A percentile compares a stretch with the other conserved stretches of the same genome.
Conservation (phyloP, 176 grass and related monocot genomes). For the Coix lacrymajobi region DNA sequence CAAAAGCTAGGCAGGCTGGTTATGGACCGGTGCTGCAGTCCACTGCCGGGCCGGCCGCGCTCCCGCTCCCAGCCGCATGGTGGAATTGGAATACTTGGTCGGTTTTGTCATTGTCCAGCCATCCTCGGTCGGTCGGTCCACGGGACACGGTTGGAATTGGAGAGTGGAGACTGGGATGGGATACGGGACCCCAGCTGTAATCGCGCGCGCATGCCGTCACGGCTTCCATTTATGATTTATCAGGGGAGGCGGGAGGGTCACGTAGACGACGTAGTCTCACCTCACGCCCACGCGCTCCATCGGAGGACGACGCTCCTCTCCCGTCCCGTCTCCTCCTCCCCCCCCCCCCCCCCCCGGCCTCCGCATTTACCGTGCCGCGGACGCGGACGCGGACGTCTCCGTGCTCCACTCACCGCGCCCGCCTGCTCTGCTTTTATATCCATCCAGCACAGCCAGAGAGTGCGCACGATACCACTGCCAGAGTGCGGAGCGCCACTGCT, state of each 20-base stretch:
- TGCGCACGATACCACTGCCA: not conserved
- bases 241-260: not conserved
- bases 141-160: not conserved
- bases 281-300: not conserved
- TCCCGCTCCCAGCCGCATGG: no score
- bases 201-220: not conserved
- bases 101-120: not conserved
- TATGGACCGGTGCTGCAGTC: not conserved
- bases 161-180: no score
- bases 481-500: no score
- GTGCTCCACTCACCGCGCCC: not conserved
- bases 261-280: no score
- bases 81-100: not conserved
- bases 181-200: not conserved
- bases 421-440: not conserved
- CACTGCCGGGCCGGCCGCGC: not conserved
- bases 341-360: not conserved
- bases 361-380: not conserved
- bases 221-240: not conserved
- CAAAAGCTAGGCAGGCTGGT: no score
- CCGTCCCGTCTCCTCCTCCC: not conserved
- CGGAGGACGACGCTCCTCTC: not conserved
- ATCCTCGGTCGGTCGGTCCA: not conserved
- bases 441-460: not conserved
- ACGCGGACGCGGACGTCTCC: not conserved